Evolutionary conservation across 116 monocot species (phyloP).

Genomic region (Trichopus zeylanicus): DNA sequence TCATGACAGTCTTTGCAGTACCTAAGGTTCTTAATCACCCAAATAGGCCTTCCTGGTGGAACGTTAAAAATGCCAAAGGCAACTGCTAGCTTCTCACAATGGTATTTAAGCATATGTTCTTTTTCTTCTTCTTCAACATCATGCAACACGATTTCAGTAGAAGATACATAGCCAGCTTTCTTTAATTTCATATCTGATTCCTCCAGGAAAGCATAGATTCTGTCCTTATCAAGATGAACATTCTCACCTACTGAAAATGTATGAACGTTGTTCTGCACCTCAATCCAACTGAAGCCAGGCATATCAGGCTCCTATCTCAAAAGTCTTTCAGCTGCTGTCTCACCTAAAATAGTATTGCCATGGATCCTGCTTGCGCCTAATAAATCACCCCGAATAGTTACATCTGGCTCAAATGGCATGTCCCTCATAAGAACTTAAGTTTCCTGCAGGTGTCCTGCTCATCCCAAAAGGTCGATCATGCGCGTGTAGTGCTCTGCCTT

Average conservation of each 20-base stretch:
- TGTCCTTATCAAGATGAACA: slow-evolving; percentile 53
- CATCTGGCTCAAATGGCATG: slow-evolving; percentile 69
- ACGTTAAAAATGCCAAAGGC: slow-evolving; percentile 66
- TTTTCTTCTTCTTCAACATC: slow-evolving; percentile 96
- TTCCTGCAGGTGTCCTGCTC: slow-evolving; percentile 62
- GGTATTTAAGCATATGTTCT: slow-evolving; percentile 74
- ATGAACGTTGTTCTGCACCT: slow-evolving; percentile 68
- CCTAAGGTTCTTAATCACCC: slow-evolving; percentile 79
- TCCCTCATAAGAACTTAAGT: slow-evolving; percentile 46
- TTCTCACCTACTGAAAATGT: slow-evolving; percentile 73
- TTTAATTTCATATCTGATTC: slow-evolving; percentile 54
- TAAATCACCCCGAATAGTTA: slow-evolving; percentile 85
- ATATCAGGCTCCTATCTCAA: slow-evolving; percentile 79
- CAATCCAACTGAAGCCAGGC: slow-evolving; percentile 89
- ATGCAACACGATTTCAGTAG: slow-evolving; percentile 65
- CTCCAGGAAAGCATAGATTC: slow-evolving; percentile 55
- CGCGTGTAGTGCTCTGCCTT: slow-evolving; percentile 74
- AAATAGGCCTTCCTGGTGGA: slow-evolving; percentile 50
- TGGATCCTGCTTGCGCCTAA: slow-evolving; percentile 82
- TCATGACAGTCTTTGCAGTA: slow-evolving; percentile 74
- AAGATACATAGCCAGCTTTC: slow-evolving; percentile 63
- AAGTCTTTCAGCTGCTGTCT: slow-evolving; percentile 49
- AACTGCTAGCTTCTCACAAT: slow-evolving; percentile 78
- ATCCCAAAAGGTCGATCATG: slow-evolving; percentile 79
- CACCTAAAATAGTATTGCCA: slow-evolving; percentile 47